Evolutionary conservation across 208 protist species (phyloP).

Genomic region (Trypanosoma platydactyli): DNA sequence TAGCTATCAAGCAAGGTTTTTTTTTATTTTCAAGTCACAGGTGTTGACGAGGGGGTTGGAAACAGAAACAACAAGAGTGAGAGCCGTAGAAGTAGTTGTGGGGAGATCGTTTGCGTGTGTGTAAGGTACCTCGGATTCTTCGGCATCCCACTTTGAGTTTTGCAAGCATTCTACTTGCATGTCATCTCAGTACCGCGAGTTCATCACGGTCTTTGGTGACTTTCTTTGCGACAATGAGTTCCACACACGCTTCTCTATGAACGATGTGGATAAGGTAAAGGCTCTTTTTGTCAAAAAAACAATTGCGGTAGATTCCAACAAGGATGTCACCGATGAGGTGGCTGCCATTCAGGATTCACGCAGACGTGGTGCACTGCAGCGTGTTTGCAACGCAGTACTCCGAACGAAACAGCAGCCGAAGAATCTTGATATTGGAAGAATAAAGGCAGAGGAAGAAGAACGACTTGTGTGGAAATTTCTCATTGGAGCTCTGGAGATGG

Average conservation of each 20-base stretch:
- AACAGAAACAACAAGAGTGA: neutral
- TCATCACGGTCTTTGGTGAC: slow-evolving; percentile 43
- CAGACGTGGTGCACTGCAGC: slow-evolving; percentile 37
- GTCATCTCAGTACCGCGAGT: slow-evolving; percentile 61
- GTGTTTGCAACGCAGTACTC: slow-evolving; percentile 34
- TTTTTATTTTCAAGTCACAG: neutral
- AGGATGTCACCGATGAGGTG: slow-evolving; percentile 23
- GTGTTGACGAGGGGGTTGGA: neutral
- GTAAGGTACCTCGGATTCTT: neutral
- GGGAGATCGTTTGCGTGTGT: no score
- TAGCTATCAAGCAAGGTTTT: slow-evolving; percentile 1
- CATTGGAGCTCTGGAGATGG: slow-evolving; percentile 28
- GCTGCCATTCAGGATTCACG: slow-evolving; percentile 25
- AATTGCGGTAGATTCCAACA: slow-evolving; percentile 20
- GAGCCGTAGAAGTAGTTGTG: no score
- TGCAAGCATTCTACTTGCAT: slow-evolving; percentile 24
- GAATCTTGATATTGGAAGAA: slow-evolving; percentile 32
- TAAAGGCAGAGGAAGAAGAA: slow-evolving; percentile 59
- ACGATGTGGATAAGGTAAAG: slow-evolving; percentile 46
- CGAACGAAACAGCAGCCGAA: neutral
- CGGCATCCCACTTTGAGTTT: neutral
- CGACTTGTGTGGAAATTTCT: slow-evolving; percentile 87
- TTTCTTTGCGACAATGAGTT: slow-evolving; percentile 54
- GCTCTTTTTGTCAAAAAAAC: slow-evolving; percentile 50
- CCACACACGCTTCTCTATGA: slow-evolving; percentile 41